Base-by-base conservation (phyloP, 352 stramenopile genomes). In the Phytophthora uliginosa region DNA sequence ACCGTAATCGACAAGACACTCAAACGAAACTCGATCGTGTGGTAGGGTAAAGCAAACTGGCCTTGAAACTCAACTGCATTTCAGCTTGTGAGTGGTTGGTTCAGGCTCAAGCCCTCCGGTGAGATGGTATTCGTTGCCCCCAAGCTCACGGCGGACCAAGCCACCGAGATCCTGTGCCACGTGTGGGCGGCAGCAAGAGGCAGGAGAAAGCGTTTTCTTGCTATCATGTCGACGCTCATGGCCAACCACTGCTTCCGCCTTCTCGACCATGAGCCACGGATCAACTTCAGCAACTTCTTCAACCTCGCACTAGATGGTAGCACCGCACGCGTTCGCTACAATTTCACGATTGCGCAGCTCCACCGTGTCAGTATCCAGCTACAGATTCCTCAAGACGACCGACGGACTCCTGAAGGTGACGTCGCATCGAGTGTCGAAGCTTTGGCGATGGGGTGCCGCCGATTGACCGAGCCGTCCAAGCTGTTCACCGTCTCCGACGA, bases 401-500 rank as follows among this genome's bases (percentile, higher is more conserved):
- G 57, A 13, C 50, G n/a, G 9, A 56, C 45, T 12, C 20, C 34
- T 17, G 34, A 17, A 6, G 28, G 58, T 9, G 58, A 65, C 53
- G 33, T 47, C 6, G 31, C 48, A 7, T 22, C 58, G 9, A 45
- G 58, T 48, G 59, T 66, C 4, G 59, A 66, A 22, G 48, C 48
- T 5, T 22, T 59, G 18, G 48, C 47, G 13, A 59, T 66, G 34
- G 10, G 54, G 2, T 66, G 50, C 22, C 59, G 59, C 6, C 33
- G 50, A 2, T 10, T 66, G 24, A 42, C 59, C 6, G 47, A 66
- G 34, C n/a, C 47, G 7, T 59, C 59, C 3, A 59, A 66, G 34
- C 33, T 66, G 18, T 40, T 59, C 34, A 59, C 59, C n/a, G 59
- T 66, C 15, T 33, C 48, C 17, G n/a, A 33, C 52, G 59, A 59